These are phyloP conservation scores for Lactifluus piperatus DNA, from an alignment of 768 basidiomycete genomes.

Conservation along the genomic window DNA sequence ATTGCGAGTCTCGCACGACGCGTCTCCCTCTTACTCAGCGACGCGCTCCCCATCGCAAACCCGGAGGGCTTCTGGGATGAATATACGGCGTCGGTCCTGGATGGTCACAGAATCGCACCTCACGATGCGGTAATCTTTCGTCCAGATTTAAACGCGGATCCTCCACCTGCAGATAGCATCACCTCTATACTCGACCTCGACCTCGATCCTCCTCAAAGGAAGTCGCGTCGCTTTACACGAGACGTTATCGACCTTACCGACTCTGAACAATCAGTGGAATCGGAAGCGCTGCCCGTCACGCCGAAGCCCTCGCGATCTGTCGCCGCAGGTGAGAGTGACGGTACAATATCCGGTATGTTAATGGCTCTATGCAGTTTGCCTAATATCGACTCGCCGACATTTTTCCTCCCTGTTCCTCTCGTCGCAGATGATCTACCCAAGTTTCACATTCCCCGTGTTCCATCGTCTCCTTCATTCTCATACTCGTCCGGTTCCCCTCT, in stretches of 20 bases:
- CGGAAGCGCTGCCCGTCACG: constrained; percentile 40
- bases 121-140: constrained; percentile 11
- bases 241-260: constrained; percentile 33
- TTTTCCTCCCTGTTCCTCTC: neutral
- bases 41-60: neutral
- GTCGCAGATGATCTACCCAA: constrained; percentile 5
- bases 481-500: constrained; percentile 41
- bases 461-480: constrained; percentile 23
- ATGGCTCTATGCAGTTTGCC: neutral
- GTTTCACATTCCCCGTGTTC: constrained; percentile 16
- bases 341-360: constrained; percentile 9
- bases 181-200: constrained; percentile 22
- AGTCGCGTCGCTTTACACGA: constrained; percentile 1
- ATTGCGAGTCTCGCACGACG: constrained; percentile 17
- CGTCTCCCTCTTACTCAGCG: constrained; percentile 13
- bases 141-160: constrained; percentile 4
- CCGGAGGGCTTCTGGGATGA: constrained; percentile 4
- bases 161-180: constrained; percentile 7
- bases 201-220: constrained; percentile 14
- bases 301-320: constrained; percentile 34
- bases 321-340: constrained; percentile 27
- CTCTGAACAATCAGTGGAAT: constrained; percentile 36
- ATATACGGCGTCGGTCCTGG: constrained; percentile 6
- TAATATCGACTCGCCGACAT: neutral
- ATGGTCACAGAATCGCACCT: constrained; percentile 12